Evolutionary conservation across 2,329 filamentous ascomycete species (phyloP), one percentile per base, ranked within the genome.

Genomic region (Fusarium phyllophilum): DNA sequence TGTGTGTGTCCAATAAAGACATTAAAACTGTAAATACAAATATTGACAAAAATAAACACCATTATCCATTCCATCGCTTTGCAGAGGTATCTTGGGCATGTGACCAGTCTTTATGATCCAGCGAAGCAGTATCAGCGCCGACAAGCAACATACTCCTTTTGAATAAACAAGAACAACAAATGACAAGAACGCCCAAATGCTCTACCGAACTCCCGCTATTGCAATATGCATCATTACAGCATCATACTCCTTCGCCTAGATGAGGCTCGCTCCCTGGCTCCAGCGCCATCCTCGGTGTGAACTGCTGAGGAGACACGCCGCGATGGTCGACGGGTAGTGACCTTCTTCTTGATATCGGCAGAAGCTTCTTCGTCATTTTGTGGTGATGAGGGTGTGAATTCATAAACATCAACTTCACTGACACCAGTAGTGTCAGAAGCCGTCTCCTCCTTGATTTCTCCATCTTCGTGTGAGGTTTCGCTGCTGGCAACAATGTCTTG

Each of bases 161-260:
- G 42, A 49, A 63, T 17, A 63, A 68, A 63, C 56, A 68, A 44
- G 78, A 79, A 79, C 79, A 38, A 61, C 66, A 78, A 79, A 78
- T 76, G 73, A 63, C 56, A 68, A 44, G 78, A 79, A 79, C 79
- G 73, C 74, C 74, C 61, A 62, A 73, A 63, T 75, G 62, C 67
- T 71, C 62, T 72, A 69, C 70, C 62, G 73, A 80, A 69, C 67
- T 70, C 68, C 71, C 52, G 56, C 61, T 68, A 62, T 72, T 58
- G 41, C 59, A 55, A 64, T 70, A 57, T 76, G 68, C 66, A 60
- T 78, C 74, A 75, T 87, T 83, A 89, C 80, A 90, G 79, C 88
- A 90, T 89, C 87, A 89, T 90, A 78, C 88, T 90, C 75, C 88
- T 84, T 73, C 89, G 83, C 77, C 88, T 83, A 66, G 84, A 84